Conservation (phyloP, 768 basidiomycete species). For the Termitomyces sp. region DNA sequence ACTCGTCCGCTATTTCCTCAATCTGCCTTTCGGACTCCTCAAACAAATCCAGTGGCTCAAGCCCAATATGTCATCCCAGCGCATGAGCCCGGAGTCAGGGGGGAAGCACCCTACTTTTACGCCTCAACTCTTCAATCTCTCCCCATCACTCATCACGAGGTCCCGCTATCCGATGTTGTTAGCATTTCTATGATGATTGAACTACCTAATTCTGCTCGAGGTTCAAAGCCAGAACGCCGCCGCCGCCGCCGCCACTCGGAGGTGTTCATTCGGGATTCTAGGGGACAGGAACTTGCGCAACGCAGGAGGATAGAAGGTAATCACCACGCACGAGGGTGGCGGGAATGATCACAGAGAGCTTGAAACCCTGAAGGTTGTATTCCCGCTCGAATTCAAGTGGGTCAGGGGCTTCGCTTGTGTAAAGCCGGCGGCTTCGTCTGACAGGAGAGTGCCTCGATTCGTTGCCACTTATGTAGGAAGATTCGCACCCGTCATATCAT, state of each 20-base stretch:
- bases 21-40: too few species aligned
- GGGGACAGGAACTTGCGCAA: not conserved
- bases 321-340: not conserved
- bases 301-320: not conserved
- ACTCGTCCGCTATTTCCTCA: too few species aligned
- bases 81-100: too few species aligned
- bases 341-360: not conserved
- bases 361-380: not conserved
- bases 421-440: not conserved
- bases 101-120: too few species aligned
- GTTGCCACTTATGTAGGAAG: not conserved
- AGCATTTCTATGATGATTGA: not conserved
- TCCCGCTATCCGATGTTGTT: too few species aligned
- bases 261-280: not conserved
- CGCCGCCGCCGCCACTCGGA: constrained; percentile 6
- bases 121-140: not conserved
- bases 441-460: not conserved
- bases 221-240: not conserved
- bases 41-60: too few species aligned
- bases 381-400: not conserved
- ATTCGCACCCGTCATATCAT: not conserved
- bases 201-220: not conserved
- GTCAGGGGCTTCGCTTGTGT: not conserved
- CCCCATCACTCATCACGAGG: not conserved
- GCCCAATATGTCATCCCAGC: too few species aligned